phyloP scores from a whole-genome alignment of 768 basidiomycete species.

The Daedaleopsis nitida region DNA sequence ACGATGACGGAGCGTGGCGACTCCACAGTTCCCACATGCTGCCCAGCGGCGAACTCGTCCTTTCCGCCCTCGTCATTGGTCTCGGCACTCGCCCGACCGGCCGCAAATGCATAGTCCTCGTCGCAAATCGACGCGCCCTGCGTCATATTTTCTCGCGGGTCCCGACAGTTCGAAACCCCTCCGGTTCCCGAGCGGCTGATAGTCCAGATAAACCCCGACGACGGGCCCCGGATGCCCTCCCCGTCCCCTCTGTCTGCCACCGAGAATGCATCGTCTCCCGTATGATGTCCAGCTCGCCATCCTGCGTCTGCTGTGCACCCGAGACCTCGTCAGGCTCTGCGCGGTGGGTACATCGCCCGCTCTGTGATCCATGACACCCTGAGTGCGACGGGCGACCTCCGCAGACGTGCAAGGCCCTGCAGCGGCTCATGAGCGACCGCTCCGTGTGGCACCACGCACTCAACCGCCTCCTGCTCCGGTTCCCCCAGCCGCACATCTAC shows the following conservation, averaged over 20 bases:
- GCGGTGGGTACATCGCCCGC: constrained; percentile 8
- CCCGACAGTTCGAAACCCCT: constrained; percentile 2
- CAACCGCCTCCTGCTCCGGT: constrained; percentile 9
- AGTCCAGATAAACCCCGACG: constrained; percentile 14
- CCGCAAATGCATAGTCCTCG: background rate
- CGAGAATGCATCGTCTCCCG: constrained; percentile 12
- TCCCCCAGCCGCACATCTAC: constrained; percentile 15
- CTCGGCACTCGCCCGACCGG: constrained; percentile 11
- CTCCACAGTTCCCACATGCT: constrained; percentile 23
- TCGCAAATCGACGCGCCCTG: constrained; percentile 1
- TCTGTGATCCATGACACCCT: background rate
- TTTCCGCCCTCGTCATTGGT: constrained; percentile 15
- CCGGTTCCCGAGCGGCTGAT: constrained; percentile 14
- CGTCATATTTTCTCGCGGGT: constrained; percentile 14
- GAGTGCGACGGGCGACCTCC: background rate
- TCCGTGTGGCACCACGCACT: constrained; percentile 14
- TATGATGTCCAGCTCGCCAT: constrained; percentile 14
- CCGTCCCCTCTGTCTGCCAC: constrained; percentile 1
- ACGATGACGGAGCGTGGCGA: constrained; percentile 6
- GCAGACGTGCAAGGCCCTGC: constrained; percentile 15
- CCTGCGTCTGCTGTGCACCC: constrained; percentile 2
- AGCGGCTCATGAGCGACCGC: constrained; percentile 13
- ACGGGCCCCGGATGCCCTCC: constrained; percentile 3
- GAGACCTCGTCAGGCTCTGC: constrained; percentile 15
- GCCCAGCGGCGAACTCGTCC: constrained; percentile 9